These are phyloP conservation scores for Cyclocybe cylindracea DNA, from an alignment of 768 basidiomycete species.

Conservation along the genomic window DNA sequence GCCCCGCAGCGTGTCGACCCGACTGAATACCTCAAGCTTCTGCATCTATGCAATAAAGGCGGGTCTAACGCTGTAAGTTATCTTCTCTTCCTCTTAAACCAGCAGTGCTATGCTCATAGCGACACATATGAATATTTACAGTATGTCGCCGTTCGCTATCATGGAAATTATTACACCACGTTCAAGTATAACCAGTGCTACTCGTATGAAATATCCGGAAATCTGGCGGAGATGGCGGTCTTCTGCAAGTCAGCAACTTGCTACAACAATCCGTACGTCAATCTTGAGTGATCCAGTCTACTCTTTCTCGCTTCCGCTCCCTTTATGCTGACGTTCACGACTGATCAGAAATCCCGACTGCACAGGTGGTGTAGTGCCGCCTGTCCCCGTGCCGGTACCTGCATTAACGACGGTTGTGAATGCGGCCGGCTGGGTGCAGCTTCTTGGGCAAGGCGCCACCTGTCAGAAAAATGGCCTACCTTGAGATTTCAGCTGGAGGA, in stretches of 20 bases:
- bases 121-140: neutral
- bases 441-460: conserved; percentile 22
- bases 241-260: conserved; percentile 22
- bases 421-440: conserved; percentile 18
- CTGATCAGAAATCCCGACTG: conserved; percentile 28
- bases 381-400: conserved; percentile 18
- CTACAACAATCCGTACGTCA: conserved; percentile 20
- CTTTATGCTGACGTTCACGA: neutral
- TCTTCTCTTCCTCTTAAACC: too few species aligned
- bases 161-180: conserved; percentile 7
- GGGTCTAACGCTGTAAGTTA: too few species aligned
- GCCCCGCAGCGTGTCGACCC: too few species aligned
- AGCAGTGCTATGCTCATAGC: too few species aligned
- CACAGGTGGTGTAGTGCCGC: conserved; percentile 25
- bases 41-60: too few species aligned
- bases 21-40: too few species aligned
- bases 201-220: conserved; percentile 11
- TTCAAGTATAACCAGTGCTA: conserved; percentile 16
- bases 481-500: too few species aligned
- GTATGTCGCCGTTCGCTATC: conserved; percentile 21
- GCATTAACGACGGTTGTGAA: conserved; percentile 17
- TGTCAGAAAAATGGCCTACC: conserved; percentile 18
- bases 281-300: too few species aligned
- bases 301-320: neutral
- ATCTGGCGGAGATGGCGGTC: conserved; percentile 19